phyloP scores from a whole-genome alignment of 2,329 filamentous ascomycete genomes.

The Raffaelea ambrosiae region DNA sequence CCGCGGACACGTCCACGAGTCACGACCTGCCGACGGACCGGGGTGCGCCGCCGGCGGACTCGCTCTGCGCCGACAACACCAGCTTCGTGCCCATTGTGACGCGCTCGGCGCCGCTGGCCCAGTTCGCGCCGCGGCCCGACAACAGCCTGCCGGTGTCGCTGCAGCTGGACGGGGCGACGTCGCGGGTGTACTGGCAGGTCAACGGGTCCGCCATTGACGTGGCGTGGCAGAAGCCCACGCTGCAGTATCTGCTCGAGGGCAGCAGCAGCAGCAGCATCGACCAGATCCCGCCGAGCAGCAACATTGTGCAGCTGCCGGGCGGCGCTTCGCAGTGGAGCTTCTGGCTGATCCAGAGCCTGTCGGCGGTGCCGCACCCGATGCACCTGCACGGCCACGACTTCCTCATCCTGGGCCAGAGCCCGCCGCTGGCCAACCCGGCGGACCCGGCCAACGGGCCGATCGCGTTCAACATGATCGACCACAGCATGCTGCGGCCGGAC shows the following conservation, averaged over 20 bases:
- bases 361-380: constrained; percentile 25
- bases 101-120: constrained; percentile 6
- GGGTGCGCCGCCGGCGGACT: constrained; percentile 19
- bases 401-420: constrained; percentile 24
- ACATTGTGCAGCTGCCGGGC: too few species aligned
- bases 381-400: constrained; percentile 35
- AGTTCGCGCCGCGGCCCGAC: constrained; percentile 11
- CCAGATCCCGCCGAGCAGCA: too few species aligned
- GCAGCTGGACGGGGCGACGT: constrained; percentile 29
- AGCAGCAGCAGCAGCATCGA: neutral
- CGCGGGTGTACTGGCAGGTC: constrained; percentile 11
- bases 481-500: neutral
- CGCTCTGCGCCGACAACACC: too few species aligned
- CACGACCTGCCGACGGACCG: too few species aligned
- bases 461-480: neutral
- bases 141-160: neutral
- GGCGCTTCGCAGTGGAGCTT: constrained; percentile 11
- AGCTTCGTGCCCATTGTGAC: constrained; percentile 10
- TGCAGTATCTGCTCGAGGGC: constrained; percentile 12
- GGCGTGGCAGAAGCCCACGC: constrained; percentile 26
- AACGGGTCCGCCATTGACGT: constrained; percentile 21
- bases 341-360: constrained; percentile 1
- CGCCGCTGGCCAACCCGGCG: too few species aligned
- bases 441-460: neutral
- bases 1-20: too few species aligned